phyloP scores from a whole-genome alignment of 805 yeast genomes.

The Candida yuanshanica region DNA sequence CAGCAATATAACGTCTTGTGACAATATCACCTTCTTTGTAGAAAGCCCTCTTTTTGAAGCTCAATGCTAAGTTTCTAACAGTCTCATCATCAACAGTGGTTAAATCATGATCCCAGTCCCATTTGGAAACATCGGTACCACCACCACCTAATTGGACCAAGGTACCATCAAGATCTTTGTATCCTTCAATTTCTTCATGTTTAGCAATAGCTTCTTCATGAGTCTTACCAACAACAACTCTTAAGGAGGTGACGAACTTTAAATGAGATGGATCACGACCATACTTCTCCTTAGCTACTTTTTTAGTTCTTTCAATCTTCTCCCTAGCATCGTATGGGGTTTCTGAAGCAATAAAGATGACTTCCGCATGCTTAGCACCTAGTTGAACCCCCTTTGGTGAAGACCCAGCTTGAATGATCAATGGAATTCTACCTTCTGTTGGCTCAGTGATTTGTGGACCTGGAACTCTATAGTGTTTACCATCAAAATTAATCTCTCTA shows the following conservation, averaged over 20 bases:
- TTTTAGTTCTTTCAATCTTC: conserved; percentile 29
- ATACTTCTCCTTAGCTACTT: conserved; percentile 29
- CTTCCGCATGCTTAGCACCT: conserved; percentile 42
- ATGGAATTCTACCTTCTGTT: conserved; percentile 38
- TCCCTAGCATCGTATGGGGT: conserved; percentile 28
- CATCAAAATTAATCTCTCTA: conserved; percentile 36
- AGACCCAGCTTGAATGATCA: conserved; percentile 41
- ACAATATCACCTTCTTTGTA: conserved; percentile 20
- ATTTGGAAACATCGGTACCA: conserved; percentile 36
- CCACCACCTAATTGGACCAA: conserved; percentile 42
- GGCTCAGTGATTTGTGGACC: conserved; percentile 41
- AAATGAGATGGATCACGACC: conserved; percentile 35
- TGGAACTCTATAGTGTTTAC: conserved; percentile 31
- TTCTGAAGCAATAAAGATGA: conserved; percentile 31
- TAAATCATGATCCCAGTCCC: conserved; percentile 40
- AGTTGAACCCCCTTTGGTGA: conserved; percentile 36
- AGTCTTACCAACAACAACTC: conserved; percentile 35
- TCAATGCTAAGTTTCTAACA: conserved; percentile 26
- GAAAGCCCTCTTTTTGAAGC: conserved; percentile 19
- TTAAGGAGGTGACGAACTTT: conserved; percentile 34
- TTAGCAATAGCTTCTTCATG: conserved; percentile 38
- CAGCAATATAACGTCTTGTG: conserved; percentile 26
- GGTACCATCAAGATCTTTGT: conserved; percentile 36
- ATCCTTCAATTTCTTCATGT: conserved; percentile 27
- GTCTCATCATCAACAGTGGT: conserved; percentile 28